phyloP scores from a whole-genome alignment of 805 yeast species.

The Millerago galiae region DNA sequence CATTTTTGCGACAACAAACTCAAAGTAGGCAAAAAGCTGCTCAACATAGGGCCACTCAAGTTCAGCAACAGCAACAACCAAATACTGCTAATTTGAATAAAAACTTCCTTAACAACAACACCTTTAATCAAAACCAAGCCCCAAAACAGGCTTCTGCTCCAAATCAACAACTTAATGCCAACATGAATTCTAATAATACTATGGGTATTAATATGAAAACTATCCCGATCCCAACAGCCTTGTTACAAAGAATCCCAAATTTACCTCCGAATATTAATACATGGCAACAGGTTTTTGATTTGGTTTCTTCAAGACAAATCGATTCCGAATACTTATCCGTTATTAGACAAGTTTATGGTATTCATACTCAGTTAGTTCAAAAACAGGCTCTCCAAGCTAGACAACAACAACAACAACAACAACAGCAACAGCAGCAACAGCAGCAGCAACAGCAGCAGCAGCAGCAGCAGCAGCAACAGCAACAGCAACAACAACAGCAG shows the following conservation, averaged over 20 bases:
- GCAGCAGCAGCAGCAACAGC: not conserved
- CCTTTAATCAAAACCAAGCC: conserved; percentile 6
- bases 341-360: conserved; percentile 60
- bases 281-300: conserved; percentile 72
- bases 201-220: conserved; percentile 44
- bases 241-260: conserved; percentile 62
- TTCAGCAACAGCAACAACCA: conserved; percentile 14
- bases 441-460: not conserved
- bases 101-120: conserved; percentile 3
- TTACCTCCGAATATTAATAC: conserved; percentile 74
- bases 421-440: not conserved
- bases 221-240: conserved; percentile 64
- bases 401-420: conserved; percentile 11
- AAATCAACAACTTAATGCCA: conserved; percentile 1
- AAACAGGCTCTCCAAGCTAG: conserved; percentile 25
- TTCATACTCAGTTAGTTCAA: conserved; percentile 54
- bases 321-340: conserved; percentile 51
- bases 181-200: not conserved
- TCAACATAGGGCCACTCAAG: conserved; percentile 28
- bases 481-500: conserved; percentile 13
- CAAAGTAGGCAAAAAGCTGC: conserved; percentile 44
- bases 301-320: conserved; percentile 50
- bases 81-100: conserved; percentile 1
- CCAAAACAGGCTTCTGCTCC: conserved; percentile 10
- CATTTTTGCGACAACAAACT: conserved; percentile 41